Evolutionary conservation across 306 rosid species (phyloP).

Genomic region (Inga oerstediana): DNA sequence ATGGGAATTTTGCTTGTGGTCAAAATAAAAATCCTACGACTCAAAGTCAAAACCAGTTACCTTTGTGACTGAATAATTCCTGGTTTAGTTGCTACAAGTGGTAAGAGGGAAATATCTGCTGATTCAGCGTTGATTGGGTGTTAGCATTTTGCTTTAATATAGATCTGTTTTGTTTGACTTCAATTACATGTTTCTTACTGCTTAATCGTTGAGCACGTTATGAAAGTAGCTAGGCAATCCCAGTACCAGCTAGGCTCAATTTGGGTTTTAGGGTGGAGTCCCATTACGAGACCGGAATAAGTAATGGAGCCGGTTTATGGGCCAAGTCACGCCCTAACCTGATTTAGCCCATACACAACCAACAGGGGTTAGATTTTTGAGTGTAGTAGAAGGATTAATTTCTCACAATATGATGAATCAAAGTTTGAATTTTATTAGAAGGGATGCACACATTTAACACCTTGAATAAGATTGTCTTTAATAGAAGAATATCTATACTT

Average conservation of each 20-base stretch:
- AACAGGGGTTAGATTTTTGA: too few species aligned
- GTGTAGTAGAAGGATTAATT: rapidly evolving
- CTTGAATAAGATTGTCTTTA: too few species aligned
- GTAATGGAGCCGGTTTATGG: neutral
- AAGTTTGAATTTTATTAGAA: rapidly evolving
- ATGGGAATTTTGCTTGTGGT: too few species aligned
- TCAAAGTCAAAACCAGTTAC: too few species aligned
- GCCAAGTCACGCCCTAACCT: neutral
- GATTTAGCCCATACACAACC: too few species aligned
- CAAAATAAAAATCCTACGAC: too few species aligned
- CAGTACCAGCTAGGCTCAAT: too few species aligned
- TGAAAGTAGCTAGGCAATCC: too few species aligned
- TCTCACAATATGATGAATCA: too few species aligned
- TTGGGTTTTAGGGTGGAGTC: neutral
- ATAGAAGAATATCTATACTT: too few species aligned
- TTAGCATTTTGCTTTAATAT: neutral
- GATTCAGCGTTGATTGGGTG: neutral
- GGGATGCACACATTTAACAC: rapidly evolving
- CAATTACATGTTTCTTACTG: neutral
- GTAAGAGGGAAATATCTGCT: neutral
- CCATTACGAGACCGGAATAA: neutral
- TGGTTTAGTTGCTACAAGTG: too few species aligned
- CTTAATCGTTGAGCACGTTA: neutral
- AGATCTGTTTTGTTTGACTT: neutral
- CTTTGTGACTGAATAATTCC: neutral